phyloP scores from a whole-genome alignment of 2,329 filamentous ascomycete species.

The Fusarium sp. region DNA sequence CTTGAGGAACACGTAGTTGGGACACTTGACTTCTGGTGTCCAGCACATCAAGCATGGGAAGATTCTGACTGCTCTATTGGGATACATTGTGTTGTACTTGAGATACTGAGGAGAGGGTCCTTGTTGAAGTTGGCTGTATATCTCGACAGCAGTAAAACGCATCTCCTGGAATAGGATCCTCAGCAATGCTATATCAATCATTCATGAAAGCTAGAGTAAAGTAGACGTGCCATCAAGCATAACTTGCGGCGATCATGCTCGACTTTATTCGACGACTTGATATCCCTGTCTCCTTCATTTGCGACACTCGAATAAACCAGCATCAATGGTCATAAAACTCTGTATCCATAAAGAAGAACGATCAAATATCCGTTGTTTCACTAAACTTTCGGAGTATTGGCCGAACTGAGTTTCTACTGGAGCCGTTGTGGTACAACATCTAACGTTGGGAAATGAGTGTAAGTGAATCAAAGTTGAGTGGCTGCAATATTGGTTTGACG shows the following conservation, averaged over 20 bases:
- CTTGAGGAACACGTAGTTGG: conserved; percentile 43
- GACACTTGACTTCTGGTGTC: conserved; percentile 43
- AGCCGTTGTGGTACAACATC: conserved; percentile 33
- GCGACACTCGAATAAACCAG: not conserved
- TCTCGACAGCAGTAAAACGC: not conserved
- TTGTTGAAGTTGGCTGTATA: conserved; percentile 1
- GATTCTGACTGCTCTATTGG: conserved; percentile 30
- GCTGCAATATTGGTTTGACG: conserved; percentile 20
- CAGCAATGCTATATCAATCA: no score
- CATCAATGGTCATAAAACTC: conserved; percentile 1
- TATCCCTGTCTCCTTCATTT: not conserved
- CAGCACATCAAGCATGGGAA: conserved; percentile 40
- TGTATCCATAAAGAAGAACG: not conserved
- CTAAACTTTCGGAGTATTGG: conserved; percentile 29
- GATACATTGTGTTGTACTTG: conserved; percentile 24
- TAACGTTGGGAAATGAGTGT: conserved; percentile 26
- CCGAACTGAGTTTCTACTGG: conserved; percentile 22
- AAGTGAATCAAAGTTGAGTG: conserved; percentile 17
- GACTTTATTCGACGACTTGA: not conserved
- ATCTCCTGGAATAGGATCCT: not conserved
- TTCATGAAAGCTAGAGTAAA: not conserved
- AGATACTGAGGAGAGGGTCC: not conserved
- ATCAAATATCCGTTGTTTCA: conserved; percentile 21
- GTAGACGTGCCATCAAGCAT: not conserved
- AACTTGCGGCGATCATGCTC: not conserved